Evolutionary conservation across 1,139 yeast species (phyloP), one percentile per base, ranked within the genome.

Genomic region (Zhuliangozyma parablackwelliae): DNA sequence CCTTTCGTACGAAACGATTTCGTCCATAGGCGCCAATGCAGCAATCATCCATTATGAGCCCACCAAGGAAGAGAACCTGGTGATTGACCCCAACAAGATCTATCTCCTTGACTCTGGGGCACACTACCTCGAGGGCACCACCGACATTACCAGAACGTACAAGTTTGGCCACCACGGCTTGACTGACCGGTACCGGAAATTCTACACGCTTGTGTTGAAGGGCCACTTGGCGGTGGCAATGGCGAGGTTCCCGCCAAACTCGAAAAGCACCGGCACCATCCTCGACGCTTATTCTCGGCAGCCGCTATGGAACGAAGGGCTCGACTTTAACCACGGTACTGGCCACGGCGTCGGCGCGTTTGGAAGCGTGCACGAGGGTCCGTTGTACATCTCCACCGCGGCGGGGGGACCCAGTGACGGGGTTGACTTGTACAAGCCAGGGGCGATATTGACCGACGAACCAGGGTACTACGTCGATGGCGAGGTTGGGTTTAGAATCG

Each of bases 281-380:
- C 62, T 77, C 30, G 82, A 77, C 46, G 57, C 72, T 0, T 61
- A 73, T 37, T 75, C 80, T 2, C 56, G 82, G 37, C 68, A 65
- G 40, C 75, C 80, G 2, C 59, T 77, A 43, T 72, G 78, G 78
- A 68, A 68, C 42, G 67, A 66, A 38, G 82, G 82, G 0, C 54
- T 72, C 33, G 75, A 70, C 45, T 77, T 67, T 48, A 72, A 70
- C 38, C 82, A 77, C 51, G 82, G 82, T 7, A 70, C 81, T 1
- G 82, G 82, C 0, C 82, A 77, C 50, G 82, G 82, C 1, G 73
- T 77, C 5, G 82, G 80, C 8, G 65, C 75, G 32, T 76, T 69
- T 54, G 76, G 80, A 5, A 63, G 68, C 47, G 82, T 77, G 6
- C 82, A 77, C 47, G 79, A 78, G 39, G 71, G 74, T 0, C 82